Conservation (phyloP, 1,284 basidiomycete species). For the Ceratobasidium sp. region DNA sequence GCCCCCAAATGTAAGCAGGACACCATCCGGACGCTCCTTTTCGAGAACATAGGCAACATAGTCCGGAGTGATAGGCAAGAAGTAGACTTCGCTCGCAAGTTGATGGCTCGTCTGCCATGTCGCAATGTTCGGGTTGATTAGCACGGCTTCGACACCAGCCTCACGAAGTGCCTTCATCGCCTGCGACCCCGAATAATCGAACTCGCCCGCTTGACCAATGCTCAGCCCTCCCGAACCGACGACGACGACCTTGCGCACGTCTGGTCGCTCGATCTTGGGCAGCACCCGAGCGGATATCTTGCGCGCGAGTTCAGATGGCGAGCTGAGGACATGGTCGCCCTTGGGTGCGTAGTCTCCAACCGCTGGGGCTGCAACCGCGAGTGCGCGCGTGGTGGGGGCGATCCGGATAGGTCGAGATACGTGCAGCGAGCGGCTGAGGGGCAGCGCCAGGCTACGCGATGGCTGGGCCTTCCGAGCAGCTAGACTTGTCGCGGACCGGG, state of each 20-base stretch:
- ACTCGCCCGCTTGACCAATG: conserved; percentile 99
- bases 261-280: conserved; percentile 84
- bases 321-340: conserved; percentile 82
- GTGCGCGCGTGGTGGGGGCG: conserved; percentile 48
- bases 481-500: conserved; percentile 22
- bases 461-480: conserved; percentile 1
- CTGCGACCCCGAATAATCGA: conserved; percentile 99
- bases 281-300: conserved; percentile 92
- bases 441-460: conserved; percentile 1
- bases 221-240: conserved; percentile 96
- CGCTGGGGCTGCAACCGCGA: conserved; percentile 81
- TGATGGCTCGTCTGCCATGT: conserved; percentile 98
- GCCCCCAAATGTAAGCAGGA: conserved; percentile 97
- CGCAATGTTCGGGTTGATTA: conserved; percentile 98
- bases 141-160: conserved; percentile 93
- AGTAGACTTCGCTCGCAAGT: conserved; percentile 97
- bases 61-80: conserved; percentile 95
- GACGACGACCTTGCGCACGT: conserved; percentile 96
- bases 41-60: conserved; percentile 99
- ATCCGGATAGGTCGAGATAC: conserved; percentile 31
- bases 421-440: conserved; percentile 38
- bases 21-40: conserved; percentile 98
- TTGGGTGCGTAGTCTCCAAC: conserved; percentile 78
- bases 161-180: conserved; percentile 98
- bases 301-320: conserved; percentile 91